Conservation (phyloP, 306 rosid species). For the Coriaria nepalensis region DNA sequence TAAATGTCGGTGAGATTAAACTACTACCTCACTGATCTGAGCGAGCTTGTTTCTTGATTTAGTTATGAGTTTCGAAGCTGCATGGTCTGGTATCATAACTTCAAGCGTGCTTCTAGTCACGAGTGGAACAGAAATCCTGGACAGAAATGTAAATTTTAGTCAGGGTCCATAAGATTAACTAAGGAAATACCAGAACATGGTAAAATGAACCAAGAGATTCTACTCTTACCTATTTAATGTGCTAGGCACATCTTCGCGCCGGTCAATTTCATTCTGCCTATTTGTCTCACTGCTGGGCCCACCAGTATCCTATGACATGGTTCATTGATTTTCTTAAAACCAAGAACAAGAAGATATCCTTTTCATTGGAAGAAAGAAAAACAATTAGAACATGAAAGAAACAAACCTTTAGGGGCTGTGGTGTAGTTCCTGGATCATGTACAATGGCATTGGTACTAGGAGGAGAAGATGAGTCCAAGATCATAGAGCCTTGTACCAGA, state of each 20-base stretch:
- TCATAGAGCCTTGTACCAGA: slow-evolving; percentile 23
- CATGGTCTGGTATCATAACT: slow-evolving; percentile 84
- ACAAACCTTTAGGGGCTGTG: slow-evolving; percentile 51
- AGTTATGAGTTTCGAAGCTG: slow-evolving; percentile 78
- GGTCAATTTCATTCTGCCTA: slow-evolving; percentile 59
- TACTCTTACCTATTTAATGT: slow-evolving; percentile 53
- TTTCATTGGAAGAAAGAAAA: not conserved
- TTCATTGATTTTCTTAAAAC: not conserved
- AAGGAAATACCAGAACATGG: not conserved
- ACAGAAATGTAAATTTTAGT: slow-evolving; percentile 1
- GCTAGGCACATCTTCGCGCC: slow-evolving; percentile 54
- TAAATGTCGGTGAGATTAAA: slow-evolving; percentile 1
- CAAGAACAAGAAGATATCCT: too few relatives aligned
- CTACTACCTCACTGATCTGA: slow-evolving; percentile 85
- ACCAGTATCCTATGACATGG: slow-evolving; percentile 48
- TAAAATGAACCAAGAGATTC: slow-evolving; percentile 12
- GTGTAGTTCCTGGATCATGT: slow-evolving; percentile 28
- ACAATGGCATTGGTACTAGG: slow-evolving; percentile 27
- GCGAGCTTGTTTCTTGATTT: slow-evolving; percentile 89
- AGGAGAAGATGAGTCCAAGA: slow-evolving; percentile 35
- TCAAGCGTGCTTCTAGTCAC: slow-evolving; percentile 92
- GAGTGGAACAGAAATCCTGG: slow-evolving; percentile 68
- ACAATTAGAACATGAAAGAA: slow-evolving; percentile 8
- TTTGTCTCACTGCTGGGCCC: slow-evolving; percentile 33
- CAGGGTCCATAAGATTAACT: not conserved